Base-by-base conservation (phyloP, 2,329 filamentous ascomycete genomes). In the Ceratocystis cubensis region DNA sequence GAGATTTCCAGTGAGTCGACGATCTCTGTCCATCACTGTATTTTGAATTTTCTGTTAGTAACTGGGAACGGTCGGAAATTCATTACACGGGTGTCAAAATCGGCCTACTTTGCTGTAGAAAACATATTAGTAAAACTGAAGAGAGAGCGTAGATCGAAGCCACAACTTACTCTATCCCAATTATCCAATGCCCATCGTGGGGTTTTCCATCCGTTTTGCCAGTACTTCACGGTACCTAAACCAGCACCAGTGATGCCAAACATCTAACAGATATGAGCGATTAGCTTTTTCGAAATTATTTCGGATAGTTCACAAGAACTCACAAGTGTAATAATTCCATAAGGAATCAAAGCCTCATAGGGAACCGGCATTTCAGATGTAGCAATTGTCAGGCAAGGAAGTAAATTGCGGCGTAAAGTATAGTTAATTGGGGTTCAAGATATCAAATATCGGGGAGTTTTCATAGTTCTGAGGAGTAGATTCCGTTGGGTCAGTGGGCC, bases 1-100 rank as follows among this genome's bases (percentile, higher is more conserved):
- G 69, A 84, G 71, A 61, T 75, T 77, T 59, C 84, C 84, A 6
- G 84, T 86, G 69, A 87, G 77, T 72, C 84, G 79, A 69, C 80
- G 78, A 71, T 87, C 84, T 71, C 84, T 82, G 66, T 84, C 80
- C 83, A 86, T 86, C 84, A 87, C 84, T 86, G 65, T 33, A 69
- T 45, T 10, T 41, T 44, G n/a, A 66, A 61, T 30, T 66, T 59
- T 20, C 66, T 53, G 66, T 68, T 67, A 69, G 67, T 66, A 10
- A 13, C 20, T 15, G 3, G 13, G 30, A 20, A 37, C 25, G 28
- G 8, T 15, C 28, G 56, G 28, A 20, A n/a, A 20, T 37, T 37
- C 5, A 37, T 37, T 41, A 50, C 3, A 59, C 1, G 28, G n/a
- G 28, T n/a, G 33, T 59, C 56, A 57, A 15, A 30, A n/a, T 7